Percentiles rank a stretch among this genome's conserved stretches.
Conservation (phyloP, 1,284 basidiomycete genomes). For the Irpex rosettiformis region DNA sequence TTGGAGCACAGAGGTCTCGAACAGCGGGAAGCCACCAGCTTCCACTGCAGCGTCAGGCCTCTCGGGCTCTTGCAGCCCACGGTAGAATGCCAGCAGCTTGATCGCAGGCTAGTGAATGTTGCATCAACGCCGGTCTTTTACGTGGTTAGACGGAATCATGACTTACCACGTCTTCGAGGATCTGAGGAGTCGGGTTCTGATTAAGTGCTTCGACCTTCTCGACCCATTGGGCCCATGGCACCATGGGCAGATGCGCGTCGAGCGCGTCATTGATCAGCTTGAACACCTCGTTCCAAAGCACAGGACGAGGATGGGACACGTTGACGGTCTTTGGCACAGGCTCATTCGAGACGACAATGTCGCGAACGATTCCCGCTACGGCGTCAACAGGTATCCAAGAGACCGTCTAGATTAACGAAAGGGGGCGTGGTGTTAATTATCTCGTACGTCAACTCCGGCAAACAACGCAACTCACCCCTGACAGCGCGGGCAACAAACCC, state of each 20-base stretch:
- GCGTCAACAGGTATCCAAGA: constrained; percentile 20
- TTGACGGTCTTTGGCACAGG: constrained; percentile 13
- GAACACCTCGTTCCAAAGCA: constrained; percentile 5
- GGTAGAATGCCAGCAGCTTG: constrained; percentile 17
- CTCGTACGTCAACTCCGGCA: background rate
- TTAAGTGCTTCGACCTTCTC: background rate
- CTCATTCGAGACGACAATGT: constrained; percentile 7
- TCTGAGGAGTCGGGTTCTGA: background rate
- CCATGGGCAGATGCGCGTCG: background rate
- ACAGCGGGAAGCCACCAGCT: constrained; percentile 13
- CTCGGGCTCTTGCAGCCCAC: background rate
- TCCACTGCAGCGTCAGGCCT: constrained; percentile 5
- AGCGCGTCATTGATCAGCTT: constrained; percentile 2
- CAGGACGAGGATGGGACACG: constrained; percentile 15
- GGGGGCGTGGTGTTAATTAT: background rate
- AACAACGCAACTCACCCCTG: constrained; percentile 16
- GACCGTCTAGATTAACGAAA: constrained; percentile 9
- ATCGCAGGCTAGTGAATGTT: constrained; percentile 7
- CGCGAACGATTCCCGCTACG: constrained; percentile 10
- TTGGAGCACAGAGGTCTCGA: constrained; percentile 2
- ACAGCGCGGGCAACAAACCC: constrained; percentile 7
- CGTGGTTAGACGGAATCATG: background rate
- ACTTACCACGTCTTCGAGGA: constrained; percentile 1
- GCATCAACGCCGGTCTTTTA: background rate
- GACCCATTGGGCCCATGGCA: background rate